These are phyloP conservation scores for Crinitomyces ghanaensis DNA, from an alignment of 805 yeast genomes.

Conservation along the genomic window DNA sequence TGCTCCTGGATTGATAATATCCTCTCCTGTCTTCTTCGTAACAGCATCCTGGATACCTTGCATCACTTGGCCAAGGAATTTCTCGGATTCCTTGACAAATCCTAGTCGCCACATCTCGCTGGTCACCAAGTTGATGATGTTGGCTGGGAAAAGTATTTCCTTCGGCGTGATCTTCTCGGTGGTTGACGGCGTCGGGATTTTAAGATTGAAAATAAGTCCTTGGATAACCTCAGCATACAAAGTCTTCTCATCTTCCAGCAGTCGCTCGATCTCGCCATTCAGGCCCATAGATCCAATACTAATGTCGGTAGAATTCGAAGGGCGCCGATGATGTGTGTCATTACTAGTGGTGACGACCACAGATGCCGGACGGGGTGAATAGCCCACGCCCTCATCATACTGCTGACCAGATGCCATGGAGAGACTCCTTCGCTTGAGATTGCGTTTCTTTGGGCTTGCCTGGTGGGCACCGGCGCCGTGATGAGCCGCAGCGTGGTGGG, in stretches of 20 bases:
- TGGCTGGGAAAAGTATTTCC: constrained; percentile 91
- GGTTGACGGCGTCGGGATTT: constrained; percentile 75
- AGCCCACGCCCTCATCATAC: constrained; percentile 16
- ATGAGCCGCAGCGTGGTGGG: too few species aligned
- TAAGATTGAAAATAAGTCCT: constrained; percentile 73
- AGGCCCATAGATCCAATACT: constrained; percentile 27
- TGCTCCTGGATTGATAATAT: constrained; percentile 82
- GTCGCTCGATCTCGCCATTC: constrained; percentile 24
- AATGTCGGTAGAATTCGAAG: constrained; percentile 39
- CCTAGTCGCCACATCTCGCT: constrained; percentile 99
- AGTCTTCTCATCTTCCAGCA: constrained; percentile 23
- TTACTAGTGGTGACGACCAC: constrained; percentile 17
- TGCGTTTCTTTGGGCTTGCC: constrained; percentile 24
- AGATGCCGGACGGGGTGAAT: constrained; percentile 22
- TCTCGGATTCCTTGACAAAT: constrained; percentile 81
- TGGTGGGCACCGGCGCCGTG: too few species aligned
- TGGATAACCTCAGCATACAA: constrained; percentile 77
- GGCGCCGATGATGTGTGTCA: constrained; percentile 31
- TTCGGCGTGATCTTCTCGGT: constrained; percentile 74
- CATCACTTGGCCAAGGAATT: constrained; percentile 78
- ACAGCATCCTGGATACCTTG: constrained; percentile 80
- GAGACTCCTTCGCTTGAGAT: constrained; percentile 19
- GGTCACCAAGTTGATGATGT: constrained; percentile 81
- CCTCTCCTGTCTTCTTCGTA: constrained; percentile 69
- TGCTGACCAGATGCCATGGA: constrained; percentile 14